Conservation (phyloP, 768 basidiomycete genomes). For the Russula earlei region DNA sequence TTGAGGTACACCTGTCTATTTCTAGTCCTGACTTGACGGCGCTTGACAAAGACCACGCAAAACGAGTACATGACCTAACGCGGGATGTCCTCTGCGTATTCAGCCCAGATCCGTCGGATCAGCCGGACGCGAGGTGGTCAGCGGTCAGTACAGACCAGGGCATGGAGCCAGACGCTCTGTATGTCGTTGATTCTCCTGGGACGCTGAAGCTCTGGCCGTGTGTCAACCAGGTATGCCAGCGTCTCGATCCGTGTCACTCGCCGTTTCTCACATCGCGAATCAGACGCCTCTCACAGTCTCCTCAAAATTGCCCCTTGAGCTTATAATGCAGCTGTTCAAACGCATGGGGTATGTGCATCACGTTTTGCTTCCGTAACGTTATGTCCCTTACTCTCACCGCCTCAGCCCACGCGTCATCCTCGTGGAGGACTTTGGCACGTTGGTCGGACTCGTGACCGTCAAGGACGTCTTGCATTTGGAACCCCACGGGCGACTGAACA, state of each 20-base stretch:
- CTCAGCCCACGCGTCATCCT: conserved; percentile 90
- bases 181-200: conserved; percentile 46
- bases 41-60: conserved; percentile 52
- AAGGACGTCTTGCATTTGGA: conserved; percentile 91
- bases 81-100: conserved; percentile 70
- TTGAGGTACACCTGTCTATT: neutral
- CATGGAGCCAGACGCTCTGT: conserved; percentile 53
- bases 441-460: conserved; percentile 85
- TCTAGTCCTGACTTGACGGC: neutral
- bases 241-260: neutral
- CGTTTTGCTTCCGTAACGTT: neutral
- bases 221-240: conserved; percentile 76
- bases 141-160: conserved; percentile 60
- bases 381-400: neutral
- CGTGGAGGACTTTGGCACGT: conserved; percentile 74
- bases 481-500: conserved; percentile 14
- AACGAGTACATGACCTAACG: conserved; percentile 49
- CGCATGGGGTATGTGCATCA: conserved; percentile 77
- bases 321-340: conserved; percentile 96
- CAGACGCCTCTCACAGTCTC: conserved; percentile 94
- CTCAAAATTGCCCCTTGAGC: conserved; percentile 85
- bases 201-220: conserved; percentile 73
- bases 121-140: conserved; percentile 38
- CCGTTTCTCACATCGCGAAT: conserved; percentile 1
- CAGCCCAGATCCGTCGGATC: conserved; percentile 40